Evolutionary conservation across 345 rosid species (phyloP), one percentile per base, ranked within the genome.

Genomic region (Dipteronia sinensis): DNA sequence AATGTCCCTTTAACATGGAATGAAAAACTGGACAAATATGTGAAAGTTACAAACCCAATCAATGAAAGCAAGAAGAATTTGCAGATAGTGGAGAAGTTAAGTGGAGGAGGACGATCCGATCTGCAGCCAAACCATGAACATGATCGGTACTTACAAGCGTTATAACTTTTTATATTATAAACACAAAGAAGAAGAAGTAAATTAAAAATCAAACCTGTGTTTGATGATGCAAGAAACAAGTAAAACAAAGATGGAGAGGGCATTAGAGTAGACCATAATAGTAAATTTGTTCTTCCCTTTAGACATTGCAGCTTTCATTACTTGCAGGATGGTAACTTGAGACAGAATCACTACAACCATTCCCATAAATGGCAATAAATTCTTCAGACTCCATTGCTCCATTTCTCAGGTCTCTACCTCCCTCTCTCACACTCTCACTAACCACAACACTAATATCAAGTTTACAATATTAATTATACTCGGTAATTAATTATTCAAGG

Each of bases 221-320:
- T 83, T 46, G 46, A 89, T 20, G 74, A 85, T 76, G 20, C 87
- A 83, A 51, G 27, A 84, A 67, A 88, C 90, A 73, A 87, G 86
- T 69, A 88, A 88, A 76, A 88, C 44, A 73, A 88, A 75, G 66
- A 73, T 70, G 72, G 88, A 81, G 20, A 92, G 78, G 8, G 77
- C 78, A 65, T 88, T 59, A 5, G 88, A 76, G 79, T 90, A 87
- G 3, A 86, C 83, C 20, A 84, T 67, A 51, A 88, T 67, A 69
- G 82, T 82, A 81, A 74, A 87, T 71, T 84, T 85, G 80, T 86
- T 85, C 47, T 78, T 76, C 40, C 94, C 94, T 0, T 75, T 61
- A n/a, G 92, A 81, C 55, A 86, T 74, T 7, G 91, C 96, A 19
- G 82, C 81, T 75, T 90, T 90, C 72, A 23, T 78, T 56, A 85